These are phyloP conservation scores for Aspergillus brunneoviolaceus DNA, from an alignment of 2,329 filamentous ascomycete species.

Conservation along the genomic window DNA sequence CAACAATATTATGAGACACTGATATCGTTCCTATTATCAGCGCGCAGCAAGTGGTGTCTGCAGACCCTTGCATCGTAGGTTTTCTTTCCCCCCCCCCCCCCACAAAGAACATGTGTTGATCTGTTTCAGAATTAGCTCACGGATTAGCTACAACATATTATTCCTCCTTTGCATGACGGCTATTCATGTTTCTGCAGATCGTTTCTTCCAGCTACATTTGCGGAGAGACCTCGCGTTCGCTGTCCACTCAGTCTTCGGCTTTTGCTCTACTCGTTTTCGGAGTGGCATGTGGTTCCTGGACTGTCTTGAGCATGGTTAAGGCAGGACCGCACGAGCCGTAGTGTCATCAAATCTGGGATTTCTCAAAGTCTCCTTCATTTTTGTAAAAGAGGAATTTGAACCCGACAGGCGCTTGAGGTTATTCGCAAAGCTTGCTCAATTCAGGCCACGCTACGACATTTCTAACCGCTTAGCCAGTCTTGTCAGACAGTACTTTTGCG, in stretches of 20 bases:
- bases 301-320: constrained; percentile 12
- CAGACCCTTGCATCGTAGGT: neutral
- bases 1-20: neutral
- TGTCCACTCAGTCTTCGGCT: constrained; percentile 1
- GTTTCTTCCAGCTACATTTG: neutral
- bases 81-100: neutral
- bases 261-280: neutral
- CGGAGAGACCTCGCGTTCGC: neutral
- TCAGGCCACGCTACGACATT: neutral
- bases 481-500: neutral
- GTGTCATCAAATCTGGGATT: neutral
- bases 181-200: neutral
- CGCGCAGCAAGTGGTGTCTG: neutral
- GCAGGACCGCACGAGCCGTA: constrained; percentile 1
- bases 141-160: neutral
- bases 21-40: neutral
- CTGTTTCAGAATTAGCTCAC: neutral
- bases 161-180: neutral
- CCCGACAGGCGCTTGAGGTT: neutral
- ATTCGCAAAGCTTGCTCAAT: neutral
- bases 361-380: neutral
- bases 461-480: neutral
- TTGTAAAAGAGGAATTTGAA: neutral
- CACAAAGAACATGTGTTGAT: neutral
- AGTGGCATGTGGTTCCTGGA: constrained; percentile 12